These are phyloP conservation scores for Phoma sp. DNA, from an alignment of 2,329 filamentous ascomycete species.

Conservation along the genomic window DNA sequence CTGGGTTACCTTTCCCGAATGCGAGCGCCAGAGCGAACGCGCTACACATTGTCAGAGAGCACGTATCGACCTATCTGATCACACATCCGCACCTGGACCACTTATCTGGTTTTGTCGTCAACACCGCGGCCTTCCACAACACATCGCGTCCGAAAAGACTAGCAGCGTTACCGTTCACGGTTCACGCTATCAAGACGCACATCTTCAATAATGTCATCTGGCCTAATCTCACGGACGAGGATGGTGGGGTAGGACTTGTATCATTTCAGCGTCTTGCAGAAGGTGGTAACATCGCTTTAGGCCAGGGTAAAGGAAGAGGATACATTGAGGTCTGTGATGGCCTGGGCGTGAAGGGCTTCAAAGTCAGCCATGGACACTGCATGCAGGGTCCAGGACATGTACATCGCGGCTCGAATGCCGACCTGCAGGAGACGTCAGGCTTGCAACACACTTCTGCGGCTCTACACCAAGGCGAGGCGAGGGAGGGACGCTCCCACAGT, in stretches of 20 bases:
- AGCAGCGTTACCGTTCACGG: constrained; percentile 86
- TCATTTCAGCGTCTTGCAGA: constrained; percentile 90
- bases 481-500: constrained; percentile 44
- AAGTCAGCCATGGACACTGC: constrained; percentile 89
- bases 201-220: constrained; percentile 98
- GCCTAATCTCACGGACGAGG: constrained; percentile 96
- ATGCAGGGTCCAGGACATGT: constrained; percentile 65
- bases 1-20: constrained; percentile 75
- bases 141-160: constrained; percentile 81
- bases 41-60: constrained; percentile 75
- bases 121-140: constrained; percentile 85
- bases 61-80: constrained; percentile 89
- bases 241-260: constrained; percentile 89
- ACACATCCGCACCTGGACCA: constrained; percentile 98
- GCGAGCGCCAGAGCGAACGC: constrained; percentile 78
- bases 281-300: constrained; percentile 84
- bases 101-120: constrained; percentile 88
- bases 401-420: constrained; percentile 55
- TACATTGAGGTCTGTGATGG: constrained; percentile 91
- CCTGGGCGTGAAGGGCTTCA: constrained; percentile 85
- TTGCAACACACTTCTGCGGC: constrained; percentile 30
- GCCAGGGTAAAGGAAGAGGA: constrained; percentile 78
- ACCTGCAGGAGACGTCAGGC: constrained; percentile 47
- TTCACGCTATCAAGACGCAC: constrained; percentile 88
- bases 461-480: constrained; percentile 31